Conservation (phyloP, 495 filamentous ascomycete genomes). For the Lepidopterella palustris region DNA sequence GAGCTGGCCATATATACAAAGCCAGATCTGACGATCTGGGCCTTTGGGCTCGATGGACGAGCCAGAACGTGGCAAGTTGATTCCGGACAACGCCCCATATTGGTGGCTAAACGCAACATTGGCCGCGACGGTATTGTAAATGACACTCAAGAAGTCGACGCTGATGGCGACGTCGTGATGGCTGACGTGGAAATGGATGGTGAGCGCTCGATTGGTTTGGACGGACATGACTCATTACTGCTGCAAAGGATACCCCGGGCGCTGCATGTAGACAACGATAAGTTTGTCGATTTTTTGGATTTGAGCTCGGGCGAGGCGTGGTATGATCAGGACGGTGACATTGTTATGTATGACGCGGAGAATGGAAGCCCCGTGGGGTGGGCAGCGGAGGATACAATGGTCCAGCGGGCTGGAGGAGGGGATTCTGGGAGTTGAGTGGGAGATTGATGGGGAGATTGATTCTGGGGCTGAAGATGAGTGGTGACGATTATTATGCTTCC, state of each 20-base stretch:
- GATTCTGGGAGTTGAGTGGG: not conserved
- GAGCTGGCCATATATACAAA: constrained; percentile 19
- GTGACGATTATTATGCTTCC: not conserved
- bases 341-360: constrained; percentile 12
- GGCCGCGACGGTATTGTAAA: constrained; percentile 11
- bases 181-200: constrained; percentile 37
- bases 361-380: not conserved
- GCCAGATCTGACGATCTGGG: constrained; percentile 27
- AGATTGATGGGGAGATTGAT: no score
- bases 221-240: constrained; percentile 12
- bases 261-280: constrained; percentile 22
- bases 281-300: constrained; percentile 14
- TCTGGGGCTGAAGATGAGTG: not conserved
- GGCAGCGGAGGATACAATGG: not conserved
- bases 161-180: constrained; percentile 48
- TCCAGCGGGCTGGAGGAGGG: not conserved
- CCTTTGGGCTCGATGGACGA: constrained; percentile 13
- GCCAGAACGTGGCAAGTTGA: constrained; percentile 18
- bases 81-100: not conserved
- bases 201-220: constrained; percentile 12
- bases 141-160: constrained; percentile 28
- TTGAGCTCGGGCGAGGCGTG: constrained; percentile 17
- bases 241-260: constrained; percentile 1
- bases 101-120: constrained; percentile 1
- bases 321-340: constrained; percentile 22